Evolutionary conservation across 306 rosid genomes (phyloP).

Genomic region (Medicago truncatula): DNA sequence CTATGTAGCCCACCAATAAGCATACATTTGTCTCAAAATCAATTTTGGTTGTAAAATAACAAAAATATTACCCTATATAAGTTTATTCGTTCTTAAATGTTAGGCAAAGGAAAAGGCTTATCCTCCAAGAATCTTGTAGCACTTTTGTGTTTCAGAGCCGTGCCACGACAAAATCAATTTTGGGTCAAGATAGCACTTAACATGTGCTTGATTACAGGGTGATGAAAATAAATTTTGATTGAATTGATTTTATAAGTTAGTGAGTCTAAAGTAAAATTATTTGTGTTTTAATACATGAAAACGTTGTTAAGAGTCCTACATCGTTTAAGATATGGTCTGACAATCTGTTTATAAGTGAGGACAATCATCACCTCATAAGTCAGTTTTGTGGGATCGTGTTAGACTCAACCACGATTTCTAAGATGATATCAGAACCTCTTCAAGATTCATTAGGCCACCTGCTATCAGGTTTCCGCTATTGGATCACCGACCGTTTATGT

Average conservation of each 20-base stretch:
- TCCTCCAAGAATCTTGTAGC: constrained; percentile 43
- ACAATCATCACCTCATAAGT: too few relatives aligned
- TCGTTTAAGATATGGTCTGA: too few relatives aligned
- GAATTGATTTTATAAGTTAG: neutral
- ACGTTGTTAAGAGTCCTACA: too few relatives aligned
- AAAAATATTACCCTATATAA: neutral
- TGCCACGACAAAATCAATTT: constrained; percentile 45
- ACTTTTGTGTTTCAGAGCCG: constrained; percentile 36
- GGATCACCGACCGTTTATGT: too few relatives aligned
- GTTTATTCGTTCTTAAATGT: constrained; percentile 5
- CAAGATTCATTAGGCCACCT: too few relatives aligned
- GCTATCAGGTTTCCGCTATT: too few relatives aligned
- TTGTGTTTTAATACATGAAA: neutral
- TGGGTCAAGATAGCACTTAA: constrained; percentile 42
- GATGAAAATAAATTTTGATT: neutral
- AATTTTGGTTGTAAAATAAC: constrained; percentile 28
- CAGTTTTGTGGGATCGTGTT: too few relatives aligned
- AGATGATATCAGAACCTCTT: too few relatives aligned
- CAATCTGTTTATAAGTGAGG: too few relatives aligned
- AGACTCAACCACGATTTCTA: too few relatives aligned
- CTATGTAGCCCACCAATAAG: constrained; percentile 14
- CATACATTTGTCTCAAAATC: constrained; percentile 21
- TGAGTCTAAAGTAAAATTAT: neutral
- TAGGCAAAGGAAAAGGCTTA: constrained; percentile 29
- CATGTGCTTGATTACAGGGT: neutral